Conservation (phyloP, 202 grass and related monocot species). For the Panicum virgatum region DNA sequence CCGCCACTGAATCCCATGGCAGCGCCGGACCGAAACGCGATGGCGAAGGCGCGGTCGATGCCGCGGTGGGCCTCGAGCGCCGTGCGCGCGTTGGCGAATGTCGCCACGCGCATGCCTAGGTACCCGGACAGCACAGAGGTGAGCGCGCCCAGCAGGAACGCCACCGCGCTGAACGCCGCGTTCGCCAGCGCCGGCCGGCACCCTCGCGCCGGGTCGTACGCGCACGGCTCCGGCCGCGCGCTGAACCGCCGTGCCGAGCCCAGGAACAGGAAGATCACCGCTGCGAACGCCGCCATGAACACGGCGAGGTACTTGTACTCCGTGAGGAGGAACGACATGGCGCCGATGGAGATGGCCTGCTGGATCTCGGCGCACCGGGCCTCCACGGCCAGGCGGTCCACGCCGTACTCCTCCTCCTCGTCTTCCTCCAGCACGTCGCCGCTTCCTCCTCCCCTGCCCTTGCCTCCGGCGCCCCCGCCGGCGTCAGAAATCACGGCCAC, state of each 20-base stretch:
- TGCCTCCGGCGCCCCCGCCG: background rate
- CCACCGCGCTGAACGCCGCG: constrained; percentile 62
- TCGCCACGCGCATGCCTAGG: constrained; percentile 70
- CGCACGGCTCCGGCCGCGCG: constrained; percentile 29
- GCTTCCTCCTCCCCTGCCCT: no score
- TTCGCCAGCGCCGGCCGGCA: constrained; percentile 60
- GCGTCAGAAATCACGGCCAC: constrained; percentile 12
- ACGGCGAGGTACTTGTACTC: constrained; percentile 68
- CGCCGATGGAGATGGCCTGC: constrained; percentile 59
- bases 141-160: constrained; percentile 67
- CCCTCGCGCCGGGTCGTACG: constrained; percentile 12
- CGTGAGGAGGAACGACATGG: constrained; percentile 65
- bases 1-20: no score
- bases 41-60: constrained; percentile 52
- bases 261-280: constrained; percentile 68
- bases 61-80: constrained; percentile 64
- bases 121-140: constrained; percentile 72
- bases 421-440: background rate
- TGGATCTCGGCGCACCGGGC: constrained; percentile 67
- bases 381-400: constrained; percentile 14
- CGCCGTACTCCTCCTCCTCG: constrained; percentile 30
- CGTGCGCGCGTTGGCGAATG: constrained; percentile 73
- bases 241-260: constrained; percentile 67
- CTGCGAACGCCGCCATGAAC: constrained; percentile 58
- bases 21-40: constrained; percentile 64